Percentiles rank a stretch among this genome's conserved stretches.
Evolutionary conservation across 768 basidiomycete genomes (phyloP).

Genomic region (Termitomyces sp.): DNA sequence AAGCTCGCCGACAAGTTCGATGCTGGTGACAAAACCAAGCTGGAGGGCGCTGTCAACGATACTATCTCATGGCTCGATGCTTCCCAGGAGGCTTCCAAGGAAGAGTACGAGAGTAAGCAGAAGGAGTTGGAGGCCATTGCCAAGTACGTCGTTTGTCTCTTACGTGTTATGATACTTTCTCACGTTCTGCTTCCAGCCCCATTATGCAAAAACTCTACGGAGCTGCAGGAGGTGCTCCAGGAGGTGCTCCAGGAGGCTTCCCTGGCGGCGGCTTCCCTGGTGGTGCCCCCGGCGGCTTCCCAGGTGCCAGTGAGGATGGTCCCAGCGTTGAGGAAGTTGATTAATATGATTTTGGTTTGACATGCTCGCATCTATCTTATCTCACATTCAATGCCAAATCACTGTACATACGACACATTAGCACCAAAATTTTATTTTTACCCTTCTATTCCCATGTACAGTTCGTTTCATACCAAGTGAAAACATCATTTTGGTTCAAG

Average conservation of each 20-base stretch:
- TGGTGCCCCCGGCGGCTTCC: slow-evolving; percentile 67
- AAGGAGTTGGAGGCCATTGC: slow-evolving; percentile 89
- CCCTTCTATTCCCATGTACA: too few species aligned
- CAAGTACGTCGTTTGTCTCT: slow-evolving; percentile 35
- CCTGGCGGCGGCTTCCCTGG: slow-evolving; percentile 42
- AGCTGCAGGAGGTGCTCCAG: slow-evolving; percentile 63
- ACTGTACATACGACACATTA: too few species aligned
- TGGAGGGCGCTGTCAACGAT: slow-evolving; percentile 78
- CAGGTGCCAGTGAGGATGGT: slow-evolving; percentile 73
- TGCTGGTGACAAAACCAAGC: slow-evolving; percentile 77
- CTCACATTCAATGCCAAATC: background rate
- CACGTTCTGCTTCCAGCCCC: slow-evolving; percentile 29
- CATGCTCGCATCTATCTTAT: background rate
- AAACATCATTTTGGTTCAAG: too few species aligned
- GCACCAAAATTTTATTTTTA: too few species aligned
- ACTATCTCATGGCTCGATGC: slow-evolving; percentile 81
- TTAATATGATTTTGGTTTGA: slow-evolving; percentile 26
- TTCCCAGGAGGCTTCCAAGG: slow-evolving; percentile 88
- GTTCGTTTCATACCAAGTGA: too few species aligned
- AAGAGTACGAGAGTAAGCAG: slow-evolving; percentile 90
- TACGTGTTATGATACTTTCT: background rate
- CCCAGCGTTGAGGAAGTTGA: slow-evolving; percentile 92
- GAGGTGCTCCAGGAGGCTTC: slow-evolving; percentile 57
- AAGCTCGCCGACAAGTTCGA: slow-evolving; percentile 89
- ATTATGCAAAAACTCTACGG: slow-evolving; percentile 77